A percentile compares a stretch with the other conserved stretches of the same genome.
Conservation (phyloP, 2,329 filamentous ascomycete genomes). For the Hansfordia pulvinata region DNA sequence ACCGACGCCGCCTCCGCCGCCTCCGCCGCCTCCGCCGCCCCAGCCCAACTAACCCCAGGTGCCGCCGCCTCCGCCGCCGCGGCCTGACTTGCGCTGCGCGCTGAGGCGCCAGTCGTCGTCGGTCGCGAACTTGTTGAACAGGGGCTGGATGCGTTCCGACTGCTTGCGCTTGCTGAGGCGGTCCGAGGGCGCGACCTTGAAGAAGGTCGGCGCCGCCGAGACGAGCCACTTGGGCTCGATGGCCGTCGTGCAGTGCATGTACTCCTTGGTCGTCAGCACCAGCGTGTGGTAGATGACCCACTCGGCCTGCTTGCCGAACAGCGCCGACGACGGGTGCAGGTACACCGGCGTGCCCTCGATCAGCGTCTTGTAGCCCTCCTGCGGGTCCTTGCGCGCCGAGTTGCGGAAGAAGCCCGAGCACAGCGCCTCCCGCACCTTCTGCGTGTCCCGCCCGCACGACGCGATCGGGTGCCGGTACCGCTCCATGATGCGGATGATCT, state of each 20-base stretch:
- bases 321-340: constrained; percentile 77
- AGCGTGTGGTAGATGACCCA: constrained; percentile 91
- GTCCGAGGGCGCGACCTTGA: constrained; percentile 88
- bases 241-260: constrained; percentile 87
- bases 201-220: constrained; percentile 95
- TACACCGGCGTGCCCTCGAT: constrained; percentile 93
- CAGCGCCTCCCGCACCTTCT: constrained; percentile 75
- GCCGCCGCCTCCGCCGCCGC: constrained; percentile 72
- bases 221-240: constrained; percentile 95
- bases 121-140: constrained; percentile 84
- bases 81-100: constrained; percentile 72
- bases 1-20: too few relatives aligned
- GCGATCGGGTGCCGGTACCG: constrained; percentile 72
- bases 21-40: neutral
- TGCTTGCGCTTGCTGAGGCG: constrained; percentile 80
- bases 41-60: constrained; percentile 64
- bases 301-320: constrained; percentile 93
- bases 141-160: constrained; percentile 85
- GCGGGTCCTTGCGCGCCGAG: constrained; percentile 83
- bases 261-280: constrained; percentile 90
- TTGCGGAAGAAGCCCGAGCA: constrained; percentile 96
- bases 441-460: constrained; percentile 78
- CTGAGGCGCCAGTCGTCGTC: constrained; percentile 94
- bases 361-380: constrained; percentile 95
- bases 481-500: constrained; percentile 87